Evolutionary conservation across 1,139 yeast genomes (phyloP), one percentile per base, ranked within the genome.

Genomic region (Hemisphaericaspora xylanilytica): DNA sequence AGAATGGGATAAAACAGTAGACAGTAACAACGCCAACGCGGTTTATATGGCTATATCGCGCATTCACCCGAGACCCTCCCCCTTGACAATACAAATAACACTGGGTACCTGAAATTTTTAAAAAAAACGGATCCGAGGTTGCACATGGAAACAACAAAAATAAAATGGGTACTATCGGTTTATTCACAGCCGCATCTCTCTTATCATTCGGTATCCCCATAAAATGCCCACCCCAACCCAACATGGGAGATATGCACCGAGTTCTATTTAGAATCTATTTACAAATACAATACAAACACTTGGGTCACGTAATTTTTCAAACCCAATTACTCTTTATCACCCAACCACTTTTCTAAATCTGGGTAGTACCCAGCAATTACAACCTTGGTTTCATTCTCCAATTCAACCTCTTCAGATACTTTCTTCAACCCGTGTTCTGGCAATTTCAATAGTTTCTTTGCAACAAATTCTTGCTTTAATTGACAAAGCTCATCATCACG

Each of bases 341-440:
- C 15, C 4, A 29, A 22, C 32, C 29, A 25, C 26, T 14, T 24
- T 21, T 29, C 18, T 28, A 38, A 43, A 21, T 38, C 49, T 16
- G 32, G 16, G 28, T 38, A 37, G 21, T 36, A 38, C 13, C 29
- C 13, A 5, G 37, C 45, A 22, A 43, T 36, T 29, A 24, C 33
- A 12, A 14, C 17, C 36, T 56, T 58, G 32, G 56, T 58, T 35
- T 45, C 47, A 33, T 51, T 57, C 26, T 50, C 59, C 3, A 37
- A 47, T 20, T 54, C 55, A 14, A 55, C 40, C 26, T 44, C 46
- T 29, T 53, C 55, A 13, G 52, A 46, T 28, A 62, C 51, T 22
- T 56, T 50, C 22, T 49, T 47, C 33, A 68, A 58, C 3, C 61
- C 66, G 46, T 68, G 73, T 12, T 61, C 57, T 2, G 74, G 73